These are phyloP conservation scores for Escallonia herrerae DNA, from an alignment of 129 eudicot genomes.

Conservation along the genomic window DNA sequence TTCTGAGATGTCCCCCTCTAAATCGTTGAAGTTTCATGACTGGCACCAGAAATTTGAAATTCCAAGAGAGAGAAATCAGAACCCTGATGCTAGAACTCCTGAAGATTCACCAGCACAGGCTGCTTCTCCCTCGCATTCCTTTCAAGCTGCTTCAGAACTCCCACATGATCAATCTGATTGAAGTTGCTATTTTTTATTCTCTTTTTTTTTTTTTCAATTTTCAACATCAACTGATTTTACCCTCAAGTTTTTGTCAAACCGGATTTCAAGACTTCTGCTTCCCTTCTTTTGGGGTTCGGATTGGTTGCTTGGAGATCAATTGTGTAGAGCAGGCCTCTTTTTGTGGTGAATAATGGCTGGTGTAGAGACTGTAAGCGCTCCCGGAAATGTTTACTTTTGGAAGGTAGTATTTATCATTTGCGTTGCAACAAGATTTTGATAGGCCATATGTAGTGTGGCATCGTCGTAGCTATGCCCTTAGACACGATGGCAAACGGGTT, in stretches of 20 bases:
- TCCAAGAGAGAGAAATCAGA: conserved; percentile 12
- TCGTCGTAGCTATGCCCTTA: too few species aligned
- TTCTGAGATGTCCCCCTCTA: conserved; percentile 49
- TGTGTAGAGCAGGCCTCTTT: too few species aligned
- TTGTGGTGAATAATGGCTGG: too few species aligned
- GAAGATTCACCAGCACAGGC: conserved; percentile 1
- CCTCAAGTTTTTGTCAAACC: conserved; percentile 1
- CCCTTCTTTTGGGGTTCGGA: too few species aligned
- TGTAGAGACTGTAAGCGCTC: too few species aligned
- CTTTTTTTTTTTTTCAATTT: background rate
- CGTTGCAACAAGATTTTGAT: too few species aligned
- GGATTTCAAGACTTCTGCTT: background rate
- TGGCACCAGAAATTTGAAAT: conserved; percentile 36
- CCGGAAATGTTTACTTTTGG: too few species aligned
- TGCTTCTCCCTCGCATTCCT: conserved; percentile 5
- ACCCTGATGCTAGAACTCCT: background rate
- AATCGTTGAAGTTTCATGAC: conserved; percentile 40
- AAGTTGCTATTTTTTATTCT: background rate
- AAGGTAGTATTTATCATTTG: too few species aligned
- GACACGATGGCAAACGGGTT: too few species aligned
- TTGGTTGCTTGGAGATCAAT: too few species aligned
- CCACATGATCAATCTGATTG: conserved; percentile 2
- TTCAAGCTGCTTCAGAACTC: background rate
- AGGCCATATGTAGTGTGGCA: too few species aligned
- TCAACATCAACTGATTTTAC: conserved; percentile 2